Conservation (phyloP, 108 stramenopile species). For the Stephanodiscus minutulus region DNA sequence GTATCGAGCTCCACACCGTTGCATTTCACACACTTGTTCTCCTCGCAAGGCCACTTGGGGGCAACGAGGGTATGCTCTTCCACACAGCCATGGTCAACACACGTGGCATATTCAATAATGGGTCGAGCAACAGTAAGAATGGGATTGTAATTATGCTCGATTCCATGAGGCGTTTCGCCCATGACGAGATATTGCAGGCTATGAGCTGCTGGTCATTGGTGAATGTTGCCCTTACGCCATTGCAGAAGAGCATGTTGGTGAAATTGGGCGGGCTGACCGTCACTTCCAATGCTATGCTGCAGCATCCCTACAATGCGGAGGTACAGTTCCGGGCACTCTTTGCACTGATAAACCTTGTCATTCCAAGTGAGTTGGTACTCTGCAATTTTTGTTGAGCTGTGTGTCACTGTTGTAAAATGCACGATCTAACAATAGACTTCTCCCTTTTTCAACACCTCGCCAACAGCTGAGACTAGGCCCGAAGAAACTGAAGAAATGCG, state of each 20-base stretch:
- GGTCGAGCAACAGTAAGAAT: constrained; percentile 55
- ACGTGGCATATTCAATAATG: constrained; percentile 62
- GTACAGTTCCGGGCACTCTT: constrained; percentile 95
- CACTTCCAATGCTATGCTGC: constrained; percentile 81
- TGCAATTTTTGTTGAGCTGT: constrained; percentile 1
- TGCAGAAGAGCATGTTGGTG: constrained; percentile 82
- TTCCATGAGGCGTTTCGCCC: constrained; percentile 79
- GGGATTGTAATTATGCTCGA: constrained; percentile 90
- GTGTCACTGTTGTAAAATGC: background rate
- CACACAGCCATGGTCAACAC: constrained; percentile 79
- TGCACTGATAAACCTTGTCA: constrained; percentile 93
- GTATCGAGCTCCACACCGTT: constrained; percentile 75
- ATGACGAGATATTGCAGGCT: constrained; percentile 81
- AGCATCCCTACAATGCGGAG: constrained; percentile 82
- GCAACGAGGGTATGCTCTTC: constrained; percentile 91
- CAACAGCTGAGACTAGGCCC: constrained; percentile 43
- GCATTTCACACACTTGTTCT: constrained; percentile 92
- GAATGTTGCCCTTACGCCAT: constrained; percentile 87
- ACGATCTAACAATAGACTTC: constrained; percentile 6
- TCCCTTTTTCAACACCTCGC: background rate
- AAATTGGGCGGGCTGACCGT: constrained; percentile 81
- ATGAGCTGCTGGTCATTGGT: constrained; percentile 96
- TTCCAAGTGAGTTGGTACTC: constrained; percentile 74
- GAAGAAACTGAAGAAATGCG: constrained; percentile 46
- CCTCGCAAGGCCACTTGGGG: constrained; percentile 88